Conservation (phyloP, 1,284 basidiomycete species). For the Ceraceosorus guamensis region DNA sequence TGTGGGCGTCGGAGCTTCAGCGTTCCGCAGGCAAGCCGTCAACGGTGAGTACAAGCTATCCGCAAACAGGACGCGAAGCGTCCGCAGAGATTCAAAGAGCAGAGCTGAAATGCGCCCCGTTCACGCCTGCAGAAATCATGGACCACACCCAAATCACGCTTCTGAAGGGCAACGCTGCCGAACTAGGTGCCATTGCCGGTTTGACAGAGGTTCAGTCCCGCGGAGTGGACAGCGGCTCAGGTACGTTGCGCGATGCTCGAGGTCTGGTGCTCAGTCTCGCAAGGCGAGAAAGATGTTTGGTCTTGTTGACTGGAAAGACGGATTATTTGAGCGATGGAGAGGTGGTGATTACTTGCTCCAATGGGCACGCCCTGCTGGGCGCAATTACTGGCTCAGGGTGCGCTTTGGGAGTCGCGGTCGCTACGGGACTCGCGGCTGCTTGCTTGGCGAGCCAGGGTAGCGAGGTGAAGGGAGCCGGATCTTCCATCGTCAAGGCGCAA, state of each 20-base stretch:
- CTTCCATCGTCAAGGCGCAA: constrained; percentile 20
- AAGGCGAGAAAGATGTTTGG: constrained; percentile 67
- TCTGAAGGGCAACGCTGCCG: constrained; percentile 91
- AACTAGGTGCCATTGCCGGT: constrained; percentile 70
- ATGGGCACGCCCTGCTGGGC: constrained; percentile 70
- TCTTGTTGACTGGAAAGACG: constrained; percentile 71
- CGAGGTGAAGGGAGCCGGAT: constrained; percentile 1
- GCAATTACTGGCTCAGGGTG: constrained; percentile 86
- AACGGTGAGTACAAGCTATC: constrained; percentile 43
- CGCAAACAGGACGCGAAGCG: neutral
- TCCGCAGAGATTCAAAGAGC: constrained; percentile 46
- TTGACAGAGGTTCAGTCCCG: constrained; percentile 64
- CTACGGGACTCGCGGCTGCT: constrained; percentile 65
- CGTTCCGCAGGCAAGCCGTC: constrained; percentile 59
- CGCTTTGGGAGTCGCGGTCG: constrained; percentile 69
- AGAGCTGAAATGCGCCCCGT: constrained; percentile 76
- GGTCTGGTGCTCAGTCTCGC: constrained; percentile 67
- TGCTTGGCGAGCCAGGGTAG: constrained; percentile 45
- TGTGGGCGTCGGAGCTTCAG: constrained; percentile 81
- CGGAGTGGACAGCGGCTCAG: constrained; percentile 79
- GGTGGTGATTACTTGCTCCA: constrained; percentile 62
- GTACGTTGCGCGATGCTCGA: constrained; percentile 68
- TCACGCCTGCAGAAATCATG: constrained; percentile 69
- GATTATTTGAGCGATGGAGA: constrained; percentile 84
- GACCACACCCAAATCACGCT: constrained; percentile 78